Evolutionary conservation across 768 basidiomycete genomes (phyloP).

Genomic region (Suillus placidus): DNA sequence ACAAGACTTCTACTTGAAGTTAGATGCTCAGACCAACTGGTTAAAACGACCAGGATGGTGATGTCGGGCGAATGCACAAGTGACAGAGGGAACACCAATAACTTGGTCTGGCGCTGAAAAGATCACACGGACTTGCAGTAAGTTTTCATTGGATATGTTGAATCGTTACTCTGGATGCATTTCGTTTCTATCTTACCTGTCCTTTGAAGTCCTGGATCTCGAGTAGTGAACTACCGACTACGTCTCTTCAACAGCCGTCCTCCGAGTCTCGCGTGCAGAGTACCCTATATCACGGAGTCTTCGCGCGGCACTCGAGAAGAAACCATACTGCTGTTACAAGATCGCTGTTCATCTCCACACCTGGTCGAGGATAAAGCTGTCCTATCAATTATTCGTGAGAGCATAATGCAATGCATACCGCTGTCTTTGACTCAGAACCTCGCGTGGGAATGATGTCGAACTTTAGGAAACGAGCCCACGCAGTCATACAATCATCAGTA

Average conservation of each 20-base stretch:
- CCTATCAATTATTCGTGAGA: background rate
- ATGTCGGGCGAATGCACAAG: background rate
- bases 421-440: background rate
- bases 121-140: background rate
- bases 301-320: background rate
- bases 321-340: background rate
- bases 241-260: too few species aligned
- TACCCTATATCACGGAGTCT: background rate
- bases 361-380: background rate
- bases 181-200: too few species aligned
- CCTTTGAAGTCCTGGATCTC: background rate
- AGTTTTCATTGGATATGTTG: background rate
- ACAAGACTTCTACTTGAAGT: background rate
- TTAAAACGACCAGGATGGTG: background rate
- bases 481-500: background rate
- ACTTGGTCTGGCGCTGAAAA: background rate
- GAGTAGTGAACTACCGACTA: background rate
- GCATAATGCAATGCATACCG: background rate
- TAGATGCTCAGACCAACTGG: background rate
- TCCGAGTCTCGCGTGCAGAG: background rate
- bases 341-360: background rate
- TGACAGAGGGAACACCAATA: background rate
- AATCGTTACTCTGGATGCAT: background rate
- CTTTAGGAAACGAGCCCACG: background rate
- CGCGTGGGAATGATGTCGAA: background rate